Evolutionary conservation across 1,284 basidiomycete species (phyloP).

Genomic region (Heterobasidion annosum): DNA sequence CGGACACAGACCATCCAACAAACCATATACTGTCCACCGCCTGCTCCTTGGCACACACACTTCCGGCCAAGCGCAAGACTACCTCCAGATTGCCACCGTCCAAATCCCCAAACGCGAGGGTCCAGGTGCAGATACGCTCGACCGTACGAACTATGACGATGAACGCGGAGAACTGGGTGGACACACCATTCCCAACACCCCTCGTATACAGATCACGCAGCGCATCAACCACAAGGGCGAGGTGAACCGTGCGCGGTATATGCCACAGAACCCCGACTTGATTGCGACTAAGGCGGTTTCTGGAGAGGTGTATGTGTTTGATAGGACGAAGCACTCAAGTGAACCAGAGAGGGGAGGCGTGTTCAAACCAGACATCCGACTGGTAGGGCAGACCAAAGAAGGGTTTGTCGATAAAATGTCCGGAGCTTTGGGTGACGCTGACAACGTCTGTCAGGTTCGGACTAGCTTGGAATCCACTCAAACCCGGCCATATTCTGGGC

Average conservation of each 20-base stretch:
- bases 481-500: slow-evolving; percentile 80
- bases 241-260: slow-evolving; percentile 95
- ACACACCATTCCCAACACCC: slow-evolving; percentile 68
- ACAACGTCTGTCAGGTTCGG: slow-evolving; percentile 62
- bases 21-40: slow-evolving; percentile 88
- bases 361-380: slow-evolving; percentile 86
- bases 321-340: slow-evolving; percentile 94
- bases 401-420: slow-evolving; percentile 52
- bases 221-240: slow-evolving; percentile 95
- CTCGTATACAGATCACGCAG: slow-evolving; percentile 86
- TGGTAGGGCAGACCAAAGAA: slow-evolving; percentile 88
- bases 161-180: slow-evolving; percentile 89
- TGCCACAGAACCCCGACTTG: slow-evolving; percentile 97
- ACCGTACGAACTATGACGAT: slow-evolving; percentile 82
- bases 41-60: slow-evolving; percentile 97
- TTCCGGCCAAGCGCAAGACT: slow-evolving; percentile 90
- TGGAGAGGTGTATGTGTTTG: slow-evolving; percentile 91
- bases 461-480: slow-evolving; percentile 84
- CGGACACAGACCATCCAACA: slow-evolving; percentile 63
- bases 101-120: slow-evolving; percentile 81
- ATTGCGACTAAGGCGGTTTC: slow-evolving; percentile 92
- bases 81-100: slow-evolving; percentile 93
- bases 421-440: neutral
- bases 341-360: slow-evolving; percentile 80
- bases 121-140: slow-evolving; percentile 62